Conservation (phyloP, 352 stramenopile genomes). For the Globisporangium barbulae region DNA sequence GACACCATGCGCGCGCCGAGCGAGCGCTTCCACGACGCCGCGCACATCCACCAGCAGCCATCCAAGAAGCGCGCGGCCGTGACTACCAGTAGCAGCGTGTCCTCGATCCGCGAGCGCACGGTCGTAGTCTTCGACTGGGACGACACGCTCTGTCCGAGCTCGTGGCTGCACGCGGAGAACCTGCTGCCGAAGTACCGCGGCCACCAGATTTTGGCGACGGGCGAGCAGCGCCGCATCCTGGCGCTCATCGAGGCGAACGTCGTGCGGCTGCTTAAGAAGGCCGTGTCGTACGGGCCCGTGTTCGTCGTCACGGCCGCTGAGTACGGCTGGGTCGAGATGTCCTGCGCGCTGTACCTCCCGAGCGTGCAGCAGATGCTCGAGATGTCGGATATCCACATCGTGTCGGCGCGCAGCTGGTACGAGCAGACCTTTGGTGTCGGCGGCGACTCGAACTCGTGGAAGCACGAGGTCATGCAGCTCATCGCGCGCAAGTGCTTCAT, state of each 20-base stretch:
- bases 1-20: slow-evolving; percentile 34
- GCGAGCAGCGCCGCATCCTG: slow-evolving; percentile 56
- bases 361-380: slow-evolving; percentile 58
- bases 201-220: slow-evolving; percentile 57
- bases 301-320: slow-evolving; percentile 86
- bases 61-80: slow-evolving; percentile 21
- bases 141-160: slow-evolving; percentile 85
- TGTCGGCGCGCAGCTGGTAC: slow-evolving; percentile 84
- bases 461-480: slow-evolving; percentile 85
- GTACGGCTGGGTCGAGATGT: slow-evolving; percentile 83
- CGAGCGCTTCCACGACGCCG: slow-evolving; percentile 14
- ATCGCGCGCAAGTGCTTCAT: slow-evolving; percentile 85
- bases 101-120: slow-evolving; percentile 66
- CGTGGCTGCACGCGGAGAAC: slow-evolving; percentile 79
- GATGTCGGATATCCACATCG: slow-evolving; percentile 82
- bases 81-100: neutral
- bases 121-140: slow-evolving; percentile 89
- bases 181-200: slow-evolving; percentile 78
- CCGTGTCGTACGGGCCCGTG: slow-evolving; percentile 72
- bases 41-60: slow-evolving; percentile 11
- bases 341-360: slow-evolving; percentile 72
- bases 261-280: slow-evolving; percentile 61
- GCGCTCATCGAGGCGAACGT: slow-evolving; percentile 61
- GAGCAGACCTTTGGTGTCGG: slow-evolving; percentile 77
- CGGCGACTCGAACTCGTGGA: slow-evolving; percentile 79